Percentiles rank a stretch among this genome's conserved stretches.
phyloP scores from a whole-genome alignment of 441 rosid species.

The Codiaeum variegatum region DNA sequence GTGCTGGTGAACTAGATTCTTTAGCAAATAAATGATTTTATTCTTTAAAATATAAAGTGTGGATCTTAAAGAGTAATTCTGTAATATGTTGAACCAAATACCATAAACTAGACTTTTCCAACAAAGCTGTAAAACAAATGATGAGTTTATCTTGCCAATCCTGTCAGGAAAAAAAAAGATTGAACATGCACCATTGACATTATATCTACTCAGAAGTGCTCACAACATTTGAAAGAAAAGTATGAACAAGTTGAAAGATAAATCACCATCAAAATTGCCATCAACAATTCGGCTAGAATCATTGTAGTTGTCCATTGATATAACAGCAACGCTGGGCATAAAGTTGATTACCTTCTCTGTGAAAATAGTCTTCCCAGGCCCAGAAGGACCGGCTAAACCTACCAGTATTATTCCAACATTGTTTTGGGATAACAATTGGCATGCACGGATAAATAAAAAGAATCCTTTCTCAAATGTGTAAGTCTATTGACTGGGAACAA shows the following conservation, averaged over 20 bases:
- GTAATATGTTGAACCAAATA: background rate
- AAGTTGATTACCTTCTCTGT: constrained; percentile 86
- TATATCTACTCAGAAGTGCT: background rate
- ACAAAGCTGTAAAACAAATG: background rate
- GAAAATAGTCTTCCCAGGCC: constrained; percentile 92
- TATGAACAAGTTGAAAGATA: constrained; percentile 11
- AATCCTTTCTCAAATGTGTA: constrained; percentile 93
- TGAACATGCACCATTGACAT: constrained; percentile 7
- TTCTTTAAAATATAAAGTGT: background rate
- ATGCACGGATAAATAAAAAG: constrained; percentile 77
- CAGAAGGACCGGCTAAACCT: constrained; percentile 97
- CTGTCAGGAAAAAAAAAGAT: background rate
- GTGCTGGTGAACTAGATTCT: background rate
- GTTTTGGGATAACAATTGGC: constrained; percentile 80
- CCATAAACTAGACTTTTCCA: background rate
- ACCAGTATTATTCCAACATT: constrained; percentile 79
- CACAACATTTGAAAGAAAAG: constrained; percentile 8
- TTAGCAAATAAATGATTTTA: background rate
- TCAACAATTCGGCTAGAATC: constrained; percentile 87
- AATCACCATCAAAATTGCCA: constrained; percentile 90
- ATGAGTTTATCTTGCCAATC: background rate
- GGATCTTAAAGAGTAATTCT: background rate
- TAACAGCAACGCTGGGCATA: constrained; percentile 83
- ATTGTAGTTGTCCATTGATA: constrained; percentile 94
- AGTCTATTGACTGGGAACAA: constrained; percentile 62